Conservation (phyloP, 2,329 filamentous ascomycete genomes). For the Aspergillus brasiliensis region DNA sequence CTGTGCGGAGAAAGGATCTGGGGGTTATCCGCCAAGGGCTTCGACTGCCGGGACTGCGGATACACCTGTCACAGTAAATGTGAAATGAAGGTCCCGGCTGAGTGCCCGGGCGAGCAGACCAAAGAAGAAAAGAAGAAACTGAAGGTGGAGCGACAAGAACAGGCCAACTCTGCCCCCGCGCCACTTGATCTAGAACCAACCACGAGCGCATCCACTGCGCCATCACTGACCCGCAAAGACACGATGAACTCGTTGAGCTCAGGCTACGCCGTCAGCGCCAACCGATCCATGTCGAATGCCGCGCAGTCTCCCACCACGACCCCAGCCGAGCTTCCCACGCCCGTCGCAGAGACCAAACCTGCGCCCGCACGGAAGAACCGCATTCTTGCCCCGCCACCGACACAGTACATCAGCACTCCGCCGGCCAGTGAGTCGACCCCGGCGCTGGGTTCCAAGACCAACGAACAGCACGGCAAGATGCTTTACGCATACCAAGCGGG, state of each 20-base stretch:
- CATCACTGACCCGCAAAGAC: conserved; percentile 73
- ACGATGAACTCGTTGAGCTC: conserved; percentile 91
- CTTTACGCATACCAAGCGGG: conserved; percentile 81
- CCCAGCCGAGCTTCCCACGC: conserved; percentile 37
- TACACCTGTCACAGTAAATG: conserved; percentile 99
- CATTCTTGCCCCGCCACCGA: conserved; percentile 83
- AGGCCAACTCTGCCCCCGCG: conserved; percentile 61
- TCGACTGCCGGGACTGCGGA: conserved; percentile 93
- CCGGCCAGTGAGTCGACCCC: conserved; percentile 43
- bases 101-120: conserved; percentile 88
- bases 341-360: conserved; percentile 28
- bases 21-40: conserved; percentile 94
- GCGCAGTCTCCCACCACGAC: conserved; percentile 56
- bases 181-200: conserved; percentile 38
- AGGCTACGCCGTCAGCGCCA: conserved; percentile 77
- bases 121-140: conserved; percentile 97
- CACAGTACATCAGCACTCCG: conserved; percentile 73
- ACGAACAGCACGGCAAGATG: conserved; percentile 79
- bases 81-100: conserved; percentile 96
- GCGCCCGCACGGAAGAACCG: conserved; percentile 60
- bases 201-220: conserved; percentile 58
- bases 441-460: conserved; percentile 30
- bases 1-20: conserved; percentile 95
- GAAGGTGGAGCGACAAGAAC: conserved; percentile 80
- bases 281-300: conserved; percentile 70